Percentiles rank a stretch among this genome's conserved stretches.
These are phyloP conservation scores for Hygrophila difformis DNA, from an alignment of 257 asterid genomes.

Conservation along the genomic window DNA sequence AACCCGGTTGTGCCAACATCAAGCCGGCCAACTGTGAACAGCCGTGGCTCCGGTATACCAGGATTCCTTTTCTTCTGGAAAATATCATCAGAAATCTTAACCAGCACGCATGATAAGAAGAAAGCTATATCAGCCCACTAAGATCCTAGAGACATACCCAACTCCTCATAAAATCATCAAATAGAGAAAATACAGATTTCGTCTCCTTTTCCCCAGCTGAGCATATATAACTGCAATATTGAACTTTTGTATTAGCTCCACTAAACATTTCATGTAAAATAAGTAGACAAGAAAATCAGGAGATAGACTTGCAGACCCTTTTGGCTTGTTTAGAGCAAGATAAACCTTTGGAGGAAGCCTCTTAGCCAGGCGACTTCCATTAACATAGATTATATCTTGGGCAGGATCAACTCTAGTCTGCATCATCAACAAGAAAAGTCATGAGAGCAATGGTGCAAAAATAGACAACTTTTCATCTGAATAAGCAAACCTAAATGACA, in stretches of 20 bases:
- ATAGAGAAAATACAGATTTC: slow-evolving; percentile 63
- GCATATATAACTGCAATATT: slow-evolving; percentile 75
- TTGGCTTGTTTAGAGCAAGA: slow-evolving; percentile 95
- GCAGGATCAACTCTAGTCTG: slow-evolving; percentile 97
- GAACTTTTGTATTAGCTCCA: slow-evolving; percentile 19
- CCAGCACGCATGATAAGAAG: neutral
- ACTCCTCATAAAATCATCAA: slow-evolving; percentile 66
- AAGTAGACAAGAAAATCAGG: slow-evolving; percentile 7
- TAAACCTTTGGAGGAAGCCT: slow-evolving; percentile 90
- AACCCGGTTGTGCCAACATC: slow-evolving; percentile 94
- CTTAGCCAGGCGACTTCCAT: slow-evolving; percentile 75
- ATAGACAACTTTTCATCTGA: slow-evolving; percentile 2
- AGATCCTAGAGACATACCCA: slow-evolving; percentile 63
- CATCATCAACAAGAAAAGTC: slow-evolving; percentile 19
- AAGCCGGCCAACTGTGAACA: slow-evolving; percentile 96
- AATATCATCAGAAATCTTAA: slow-evolving; percentile 3
- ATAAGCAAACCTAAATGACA: slow-evolving; percentile 11
- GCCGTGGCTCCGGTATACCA: slow-evolving; percentile 73
- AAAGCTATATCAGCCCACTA: slow-evolving; percentile 6
- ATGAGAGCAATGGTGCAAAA: neutral
- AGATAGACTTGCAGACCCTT: slow-evolving; percentile 62
- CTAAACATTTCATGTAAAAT: slow-evolving; percentile 1
- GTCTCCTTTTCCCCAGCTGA: slow-evolving; percentile 91
- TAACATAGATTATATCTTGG: slow-evolving; percentile 76
- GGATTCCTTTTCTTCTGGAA: slow-evolving; percentile 56